Evolutionary conservation across 2,329 filamentous ascomycete genomes (phyloP).

Genomic region (Alternaria sp.): DNA sequence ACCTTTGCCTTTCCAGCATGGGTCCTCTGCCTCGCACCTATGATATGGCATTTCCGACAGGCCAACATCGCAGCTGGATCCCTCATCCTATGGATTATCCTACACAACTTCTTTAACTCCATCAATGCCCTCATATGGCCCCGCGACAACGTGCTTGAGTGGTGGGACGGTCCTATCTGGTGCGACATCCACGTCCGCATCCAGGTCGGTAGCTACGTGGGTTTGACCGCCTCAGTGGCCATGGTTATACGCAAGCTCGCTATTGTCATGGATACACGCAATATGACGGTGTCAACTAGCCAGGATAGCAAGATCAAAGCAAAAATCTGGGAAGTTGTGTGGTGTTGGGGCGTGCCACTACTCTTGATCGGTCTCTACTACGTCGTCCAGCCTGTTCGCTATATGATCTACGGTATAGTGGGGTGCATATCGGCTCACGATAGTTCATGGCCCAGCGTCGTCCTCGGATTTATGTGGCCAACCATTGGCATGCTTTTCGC

Average conservation of each 20-base stretch:
- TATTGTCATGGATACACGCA: constrained; percentile 66
- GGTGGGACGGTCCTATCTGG: constrained; percentile 67
- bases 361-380: constrained; percentile 66
- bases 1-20: constrained; percentile 60
- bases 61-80: constrained; percentile 67
- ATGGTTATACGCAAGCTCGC: constrained; percentile 70
- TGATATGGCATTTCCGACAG: constrained; percentile 68
- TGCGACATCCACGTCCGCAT: constrained; percentile 72
- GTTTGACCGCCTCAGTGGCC: constrained; percentile 61
- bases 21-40: constrained; percentile 64
- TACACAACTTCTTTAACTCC: constrained; percentile 66
- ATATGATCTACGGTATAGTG: constrained; percentile 64
- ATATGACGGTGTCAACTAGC: constrained; percentile 62
- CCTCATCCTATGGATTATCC: constrained; percentile 64
- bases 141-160: constrained; percentile 61
- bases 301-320: constrained; percentile 58
- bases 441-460: constrained; percentile 65
- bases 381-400: constrained; percentile 67
- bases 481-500: constrained; percentile 63
- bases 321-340: constrained; percentile 60
- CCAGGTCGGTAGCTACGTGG: constrained; percentile 62
- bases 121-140: constrained; percentile 72
- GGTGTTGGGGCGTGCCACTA: constrained; percentile 65
- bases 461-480: constrained; percentile 65
- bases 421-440: constrained; percentile 66